phyloP scores from a whole-genome alignment of 176 grass and related monocot species.

The Metroxylon sagu region DNA sequence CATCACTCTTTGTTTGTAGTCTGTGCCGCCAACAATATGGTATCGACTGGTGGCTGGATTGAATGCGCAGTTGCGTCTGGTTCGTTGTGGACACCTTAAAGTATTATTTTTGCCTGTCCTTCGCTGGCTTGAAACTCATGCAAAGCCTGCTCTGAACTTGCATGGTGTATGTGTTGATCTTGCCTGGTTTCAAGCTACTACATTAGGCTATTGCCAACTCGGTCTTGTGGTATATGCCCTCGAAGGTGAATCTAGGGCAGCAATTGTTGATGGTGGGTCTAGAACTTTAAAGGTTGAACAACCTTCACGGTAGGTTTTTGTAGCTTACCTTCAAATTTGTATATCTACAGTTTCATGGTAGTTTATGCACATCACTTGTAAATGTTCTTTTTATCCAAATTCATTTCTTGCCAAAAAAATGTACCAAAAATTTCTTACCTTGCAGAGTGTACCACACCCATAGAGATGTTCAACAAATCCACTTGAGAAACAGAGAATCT shows the following conservation, averaged over 20 bases:
- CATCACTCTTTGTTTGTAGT: conserved; percentile 28
- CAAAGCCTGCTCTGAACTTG: conserved; percentile 57
- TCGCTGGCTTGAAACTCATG: conserved; percentile 81
- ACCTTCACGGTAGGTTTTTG: conserved; percentile 42
- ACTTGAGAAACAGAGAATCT: conserved; percentile 41
- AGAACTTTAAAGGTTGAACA: conserved; percentile 51
- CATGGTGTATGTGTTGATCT: conserved; percentile 62
- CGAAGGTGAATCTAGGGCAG: conserved; percentile 40
- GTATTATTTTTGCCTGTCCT: conserved; percentile 70
- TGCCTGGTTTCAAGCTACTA: conserved; percentile 92
- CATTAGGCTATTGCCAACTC: conserved; percentile 88
- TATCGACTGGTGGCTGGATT: conserved; percentile 92
- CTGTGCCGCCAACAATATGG: conserved; percentile 90
- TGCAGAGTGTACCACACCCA: conserved; percentile 38
- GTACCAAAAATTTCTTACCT: not conserved
- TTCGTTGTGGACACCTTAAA: conserved; percentile 73
- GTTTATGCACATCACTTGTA: no score
- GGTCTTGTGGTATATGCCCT: conserved; percentile 87
- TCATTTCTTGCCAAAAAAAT: no score
- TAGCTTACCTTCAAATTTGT: conserved; percentile 5
- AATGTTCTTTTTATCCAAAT: no score
- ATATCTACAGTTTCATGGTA: no score
- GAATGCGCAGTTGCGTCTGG: conserved; percentile 85
- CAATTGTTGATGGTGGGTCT: conserved; percentile 44
- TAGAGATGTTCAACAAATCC: conserved; percentile 40